Base-by-base conservation (phyloP, 2,329 filamentous ascomycete species). In the Penicillium verrucosum region DNA sequence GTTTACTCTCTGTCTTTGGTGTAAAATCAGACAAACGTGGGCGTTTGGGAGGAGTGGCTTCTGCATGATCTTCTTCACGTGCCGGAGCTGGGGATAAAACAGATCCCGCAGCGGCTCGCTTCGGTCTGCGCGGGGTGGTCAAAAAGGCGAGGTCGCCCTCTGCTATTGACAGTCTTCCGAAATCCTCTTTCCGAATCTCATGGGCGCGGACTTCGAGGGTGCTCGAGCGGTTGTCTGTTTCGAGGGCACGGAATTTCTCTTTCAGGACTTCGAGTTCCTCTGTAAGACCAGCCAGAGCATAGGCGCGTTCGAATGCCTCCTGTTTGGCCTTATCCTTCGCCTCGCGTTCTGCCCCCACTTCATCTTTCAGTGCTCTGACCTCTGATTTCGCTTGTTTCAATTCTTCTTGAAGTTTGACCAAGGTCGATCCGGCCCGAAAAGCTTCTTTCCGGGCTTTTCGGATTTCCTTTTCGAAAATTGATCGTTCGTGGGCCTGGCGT, bases 391-490 rank as follows among this genome's bases (percentile, higher is more conserved):
- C 66, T 23, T 76, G 68, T 46, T 77, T 78, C 23, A 80, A 59
- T 56, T 79, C 76, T 57, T 85, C 82, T 63, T 85, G 81, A 8
- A 78, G 65, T 63, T 84, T 82, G 2, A 85, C 78, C 27, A 84
- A 60, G 2, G 75, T 73, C 1, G 82, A 82, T 7, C 81, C 80
- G 7, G 81, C 79, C 49, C 81, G 82, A 65, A 84, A 84, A 1
- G 82, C 81, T 63, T 85, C 82, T 66, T 85, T 85, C 18, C 81
- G 74, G 40, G 80, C 75, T 50, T 79, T 78, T 43, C 81, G 74
- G 32, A 84, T 76, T 64, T 85, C 82, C 60, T 84, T 84, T 61
- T 85, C 81, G 60, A 82, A 84, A 7, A 83, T 67, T 2, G 72
- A 64, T 59, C 78, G 70, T 60, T 80, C 77, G 53, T 79, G 75